Percentiles rank a stretch among this genome's conserved stretches.
phyloP scores from a whole-genome alignment of 1,284 basidiomycete genomes.

The Garcileccinum viscosum region DNA sequence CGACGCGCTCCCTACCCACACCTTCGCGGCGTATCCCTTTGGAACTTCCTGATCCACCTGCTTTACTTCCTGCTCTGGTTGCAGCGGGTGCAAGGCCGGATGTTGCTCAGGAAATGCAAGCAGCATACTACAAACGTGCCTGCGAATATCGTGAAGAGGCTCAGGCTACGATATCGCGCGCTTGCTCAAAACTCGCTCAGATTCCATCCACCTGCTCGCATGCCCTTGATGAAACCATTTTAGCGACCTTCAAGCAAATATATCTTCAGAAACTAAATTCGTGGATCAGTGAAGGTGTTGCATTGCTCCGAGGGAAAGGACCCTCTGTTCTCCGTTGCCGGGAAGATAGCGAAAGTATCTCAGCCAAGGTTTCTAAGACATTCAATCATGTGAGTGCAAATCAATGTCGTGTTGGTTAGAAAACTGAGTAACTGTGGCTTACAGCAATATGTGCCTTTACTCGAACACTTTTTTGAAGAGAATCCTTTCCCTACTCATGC shows the following conservation, averaged over 20 bases:
- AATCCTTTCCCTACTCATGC: conserved; percentile 54
- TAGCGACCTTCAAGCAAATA: conserved; percentile 1
- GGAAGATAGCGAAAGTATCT: background rate
- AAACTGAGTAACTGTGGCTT: background rate
- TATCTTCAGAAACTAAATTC: conserved; percentile 5
- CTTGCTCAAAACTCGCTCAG: conserved; percentile 3
- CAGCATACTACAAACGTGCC: background rate
- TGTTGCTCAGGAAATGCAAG: conserved; percentile 8
- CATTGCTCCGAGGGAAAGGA: background rate
- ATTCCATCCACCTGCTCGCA: background rate
- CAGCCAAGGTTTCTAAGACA: background rate
- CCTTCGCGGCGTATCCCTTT: background rate
- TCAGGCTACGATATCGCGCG: background rate
- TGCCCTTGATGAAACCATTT: background rate
- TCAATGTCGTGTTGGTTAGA: background rate
- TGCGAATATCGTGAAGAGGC: conserved; percentile 7
- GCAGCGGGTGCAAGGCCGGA: conserved; percentile 9
- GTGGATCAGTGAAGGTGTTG: background rate
- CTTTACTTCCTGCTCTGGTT: conserved; percentile 6
- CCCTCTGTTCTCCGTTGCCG: background rate
- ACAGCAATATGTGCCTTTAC: conserved; percentile 41
- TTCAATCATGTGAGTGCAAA: background rate
- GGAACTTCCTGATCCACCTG: conserved; percentile 9
- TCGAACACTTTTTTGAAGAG: conserved; percentile 54
- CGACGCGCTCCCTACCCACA: background rate